Evolutionary conservation across 768 basidiomycete genomes (phyloP).

Genomic region (Suillus cothurnatus): DNA sequence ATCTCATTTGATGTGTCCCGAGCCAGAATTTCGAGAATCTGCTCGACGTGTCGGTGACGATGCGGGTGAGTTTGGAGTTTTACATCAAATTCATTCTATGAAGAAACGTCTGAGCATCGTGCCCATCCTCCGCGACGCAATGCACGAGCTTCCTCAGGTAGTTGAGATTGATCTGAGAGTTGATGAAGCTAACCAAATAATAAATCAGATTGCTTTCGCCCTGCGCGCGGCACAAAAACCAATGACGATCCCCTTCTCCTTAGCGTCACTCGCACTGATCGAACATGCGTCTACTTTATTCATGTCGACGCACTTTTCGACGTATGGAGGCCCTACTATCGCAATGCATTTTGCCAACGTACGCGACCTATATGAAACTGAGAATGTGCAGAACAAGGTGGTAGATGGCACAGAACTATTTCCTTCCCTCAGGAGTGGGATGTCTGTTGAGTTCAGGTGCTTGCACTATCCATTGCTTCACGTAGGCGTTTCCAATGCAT

Average conservation of each 20-base stretch:
- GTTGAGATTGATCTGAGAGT: background rate
- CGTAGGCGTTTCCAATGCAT: conserved; percentile 3
- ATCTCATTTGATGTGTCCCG: conserved; percentile 3
- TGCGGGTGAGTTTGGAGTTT: conserved; percentile 38
- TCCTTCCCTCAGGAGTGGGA: conserved; percentile 47
- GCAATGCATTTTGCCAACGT: conserved; percentile 56
- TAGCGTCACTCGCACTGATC: conserved; percentile 63
- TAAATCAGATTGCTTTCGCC: conserved; percentile 57
- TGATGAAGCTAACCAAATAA: conserved; percentile 8
- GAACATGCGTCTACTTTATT: conserved; percentile 55
- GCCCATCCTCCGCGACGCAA: conserved; percentile 50
- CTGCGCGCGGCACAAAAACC: conserved; percentile 63
- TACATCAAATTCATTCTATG: conserved; percentile 36
- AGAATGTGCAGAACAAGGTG: conserved; percentile 59
- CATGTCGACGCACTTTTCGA: conserved; percentile 43
- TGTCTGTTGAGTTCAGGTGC: conserved; percentile 59
- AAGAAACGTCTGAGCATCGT: conserved; percentile 29
- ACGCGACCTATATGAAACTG: conserved; percentile 62
- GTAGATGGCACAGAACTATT: conserved; percentile 51
- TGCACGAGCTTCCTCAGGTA: conserved; percentile 64
- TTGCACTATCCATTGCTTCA: conserved; percentile 14
- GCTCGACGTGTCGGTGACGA: conserved; percentile 39
- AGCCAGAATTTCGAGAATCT: conserved; percentile 34
- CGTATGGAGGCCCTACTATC: no score
- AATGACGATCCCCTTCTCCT: conserved; percentile 60